phyloP scores from a whole-genome alignment of 441 rosid species.

The Erysimum cheiri region DNA sequence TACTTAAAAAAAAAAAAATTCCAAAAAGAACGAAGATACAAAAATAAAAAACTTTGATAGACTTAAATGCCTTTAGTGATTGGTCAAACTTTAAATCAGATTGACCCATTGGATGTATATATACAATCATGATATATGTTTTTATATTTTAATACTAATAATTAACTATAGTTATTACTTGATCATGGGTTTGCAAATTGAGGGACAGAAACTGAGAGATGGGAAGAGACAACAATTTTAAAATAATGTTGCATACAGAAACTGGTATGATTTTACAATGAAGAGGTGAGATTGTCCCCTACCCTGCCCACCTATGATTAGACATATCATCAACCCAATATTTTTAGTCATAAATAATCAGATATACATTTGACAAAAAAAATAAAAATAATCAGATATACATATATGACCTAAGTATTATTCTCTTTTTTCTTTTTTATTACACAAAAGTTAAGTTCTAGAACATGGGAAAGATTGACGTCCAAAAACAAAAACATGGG shows the following conservation, averaged over 20 bases:
- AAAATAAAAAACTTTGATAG: not conserved
- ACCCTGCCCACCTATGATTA: constrained; percentile 24
- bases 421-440: not conserved
- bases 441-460: too few relatives aligned
- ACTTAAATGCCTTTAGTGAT: constrained; percentile 7
- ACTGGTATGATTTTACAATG: constrained; percentile 31
- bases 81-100: constrained; percentile 10
- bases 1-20: too few relatives aligned
- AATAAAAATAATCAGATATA: not conserved
- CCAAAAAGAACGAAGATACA: too few relatives aligned
- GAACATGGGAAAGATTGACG: too few relatives aligned
- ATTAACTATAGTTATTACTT: not conserved
- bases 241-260: not conserved
- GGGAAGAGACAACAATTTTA: constrained; percentile 15
- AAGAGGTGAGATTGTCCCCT: constrained; percentile 30
- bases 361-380: too few relatives aligned
- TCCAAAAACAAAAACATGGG: too few relatives aligned
- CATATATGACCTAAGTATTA: not conserved
- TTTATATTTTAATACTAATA: not conserved
- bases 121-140: not conserved
- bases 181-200: not conserved
- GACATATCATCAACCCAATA: constrained; percentile 20
- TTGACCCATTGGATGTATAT: not conserved
- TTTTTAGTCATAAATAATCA: not conserved
- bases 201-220: constrained; percentile 26